phyloP scores from a whole-genome alignment of 2,329 filamentous ascomycete genomes.

The Aspergillus phoenicis region DNA sequence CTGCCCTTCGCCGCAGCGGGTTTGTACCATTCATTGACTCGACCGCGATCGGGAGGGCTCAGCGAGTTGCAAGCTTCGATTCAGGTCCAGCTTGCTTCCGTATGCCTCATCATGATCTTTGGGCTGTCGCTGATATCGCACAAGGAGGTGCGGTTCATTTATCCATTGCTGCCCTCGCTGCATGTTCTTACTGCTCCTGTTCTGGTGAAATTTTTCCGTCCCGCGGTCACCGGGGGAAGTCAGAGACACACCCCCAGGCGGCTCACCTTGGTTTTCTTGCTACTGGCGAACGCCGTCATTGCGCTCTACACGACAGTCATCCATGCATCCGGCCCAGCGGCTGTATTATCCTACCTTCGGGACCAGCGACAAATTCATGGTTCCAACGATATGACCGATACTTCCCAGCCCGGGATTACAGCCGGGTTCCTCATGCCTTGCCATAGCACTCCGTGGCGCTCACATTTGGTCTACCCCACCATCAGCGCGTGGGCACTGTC shows the following conservation, averaged over 20 bases:
- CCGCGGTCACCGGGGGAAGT: constrained; percentile 38
- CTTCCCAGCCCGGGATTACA: constrained; percentile 44
- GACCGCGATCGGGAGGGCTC: constrained; percentile 34
- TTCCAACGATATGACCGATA: neutral
- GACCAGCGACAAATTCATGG: constrained; percentile 64
- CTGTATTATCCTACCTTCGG: constrained; percentile 76
- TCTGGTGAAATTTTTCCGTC: constrained; percentile 66
- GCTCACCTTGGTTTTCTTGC: constrained; percentile 57
- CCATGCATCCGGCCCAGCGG: constrained; percentile 79
- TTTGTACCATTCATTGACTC: constrained; percentile 57
- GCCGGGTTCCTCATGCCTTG: constrained; percentile 90
- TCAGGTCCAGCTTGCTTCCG: constrained; percentile 59
- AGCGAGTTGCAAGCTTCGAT: constrained; percentile 40
- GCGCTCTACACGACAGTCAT: constrained; percentile 72
- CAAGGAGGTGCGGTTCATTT: constrained; percentile 97
- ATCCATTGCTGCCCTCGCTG: constrained; percentile 84
- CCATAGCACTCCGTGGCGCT: constrained; percentile 94
- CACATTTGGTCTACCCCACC: constrained; percentile 73
- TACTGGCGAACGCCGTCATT: constrained; percentile 70
- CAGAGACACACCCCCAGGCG: constrained; percentile 49
- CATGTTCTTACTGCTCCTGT: constrained; percentile 75
- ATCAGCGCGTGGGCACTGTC: constrained; percentile 81
- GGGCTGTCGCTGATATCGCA: constrained; percentile 79
- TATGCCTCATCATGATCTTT: constrained; percentile 62
- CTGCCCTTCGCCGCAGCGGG: constrained; percentile 74